Percentiles rank a stretch among this genome's conserved stretches.
phyloP scores from a whole-genome alignment of 495 filamentous ascomycete genomes.

The Copromyces sp. region DNA sequence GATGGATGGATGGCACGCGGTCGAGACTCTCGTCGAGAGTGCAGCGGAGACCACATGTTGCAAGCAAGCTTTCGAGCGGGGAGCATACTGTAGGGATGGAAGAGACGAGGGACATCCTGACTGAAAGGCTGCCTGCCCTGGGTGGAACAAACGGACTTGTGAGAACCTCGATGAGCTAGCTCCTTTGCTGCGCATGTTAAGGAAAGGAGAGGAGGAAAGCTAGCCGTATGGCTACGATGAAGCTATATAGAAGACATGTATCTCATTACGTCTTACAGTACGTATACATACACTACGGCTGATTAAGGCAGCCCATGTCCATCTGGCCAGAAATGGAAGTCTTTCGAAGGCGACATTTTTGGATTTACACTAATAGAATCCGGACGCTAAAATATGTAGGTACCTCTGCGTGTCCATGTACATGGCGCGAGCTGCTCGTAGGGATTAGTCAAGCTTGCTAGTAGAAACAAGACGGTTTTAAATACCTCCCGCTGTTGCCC shows the following conservation, averaged over 20 bases:
- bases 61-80: background rate
- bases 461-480: conserved; percentile 3
- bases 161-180: background rate
- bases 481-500: conserved; percentile 7
- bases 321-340: background rate
- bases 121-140: background rate
- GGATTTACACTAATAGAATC: background rate
- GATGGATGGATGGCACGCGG: background rate
- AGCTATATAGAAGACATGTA: background rate
- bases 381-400: background rate
- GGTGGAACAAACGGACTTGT: background rate
- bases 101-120: background rate
- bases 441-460: background rate
- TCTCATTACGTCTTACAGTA: background rate
- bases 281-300: background rate
- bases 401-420: background rate
- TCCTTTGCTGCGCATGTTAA: background rate
- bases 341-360: background rate
- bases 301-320: background rate
- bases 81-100: background rate
- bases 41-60: background rate
- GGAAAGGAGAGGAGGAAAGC: background rate
- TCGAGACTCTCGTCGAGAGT: background rate
- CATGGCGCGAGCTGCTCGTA: background rate
- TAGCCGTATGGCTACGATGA: background rate